Conservation (phyloP, 495 filamentous ascomycete species). For the Neurospora sp. region DNA sequence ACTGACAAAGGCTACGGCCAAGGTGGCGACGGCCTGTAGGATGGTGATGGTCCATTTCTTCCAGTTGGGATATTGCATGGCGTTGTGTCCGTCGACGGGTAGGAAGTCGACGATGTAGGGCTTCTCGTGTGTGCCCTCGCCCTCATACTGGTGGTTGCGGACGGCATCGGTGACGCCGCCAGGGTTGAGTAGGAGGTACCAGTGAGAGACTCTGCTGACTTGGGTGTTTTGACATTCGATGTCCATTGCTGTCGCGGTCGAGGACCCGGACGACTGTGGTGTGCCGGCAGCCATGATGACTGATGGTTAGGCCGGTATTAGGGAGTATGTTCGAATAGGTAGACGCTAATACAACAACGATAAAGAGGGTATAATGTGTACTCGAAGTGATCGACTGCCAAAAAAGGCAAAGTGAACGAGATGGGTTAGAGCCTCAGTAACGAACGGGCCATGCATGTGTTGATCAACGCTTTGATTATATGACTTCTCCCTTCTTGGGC, state of each 20-base stretch:
- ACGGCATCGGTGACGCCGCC: slow-evolving; percentile 35
- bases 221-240: slow-evolving; percentile 17
- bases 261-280: not conserved
- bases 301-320: not conserved
- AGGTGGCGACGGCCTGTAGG: slow-evolving; percentile 54
- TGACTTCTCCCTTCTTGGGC: not conserved
- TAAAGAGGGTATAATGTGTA: not conserved
- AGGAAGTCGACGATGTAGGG: slow-evolving; percentile 71
- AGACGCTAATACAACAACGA: not conserved
- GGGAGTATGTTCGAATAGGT: not conserved
- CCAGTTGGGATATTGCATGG: slow-evolving; percentile 48
- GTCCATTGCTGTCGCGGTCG: not conserved
- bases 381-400: not conserved
- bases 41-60: slow-evolving; percentile 67
- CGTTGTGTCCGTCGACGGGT: slow-evolving; percentile 59
- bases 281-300: not conserved
- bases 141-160: slow-evolving; percentile 50
- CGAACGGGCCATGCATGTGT: not conserved
- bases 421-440: not conserved
- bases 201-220: slow-evolving; percentile 12
- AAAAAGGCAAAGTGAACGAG: not conserved
- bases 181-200: slow-evolving; percentile 23
- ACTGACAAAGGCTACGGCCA: slow-evolving; percentile 67
- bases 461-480: not conserved
- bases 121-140: slow-evolving; percentile 61